Base-by-base conservation (phyloP, 176 grass and related monocot genomes). In the Triticum timopheevii region DNA sequence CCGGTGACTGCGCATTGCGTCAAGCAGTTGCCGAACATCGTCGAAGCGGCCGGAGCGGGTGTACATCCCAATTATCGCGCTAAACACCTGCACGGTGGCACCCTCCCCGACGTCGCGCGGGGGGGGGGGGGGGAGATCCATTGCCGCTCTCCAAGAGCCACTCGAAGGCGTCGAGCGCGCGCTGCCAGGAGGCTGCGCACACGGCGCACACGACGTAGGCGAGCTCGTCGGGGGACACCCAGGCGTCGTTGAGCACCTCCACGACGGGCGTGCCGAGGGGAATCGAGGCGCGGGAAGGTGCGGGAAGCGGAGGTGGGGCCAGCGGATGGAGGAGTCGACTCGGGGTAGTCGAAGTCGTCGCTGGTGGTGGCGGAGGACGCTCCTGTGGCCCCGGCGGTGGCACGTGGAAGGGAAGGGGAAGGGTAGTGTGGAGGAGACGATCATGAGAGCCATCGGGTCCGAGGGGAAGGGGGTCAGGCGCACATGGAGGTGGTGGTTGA, bases 1-100 rank as follows among this genome's bases (percentile, higher is more conserved):
- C 38, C 38, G 8, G 38, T 76, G 86, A 0, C 86, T 86, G 0
- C 64, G 89, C 96, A 98, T 98, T 78, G 84, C 56, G 47, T 83
- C 83, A 65, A 95, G 74, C 76, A 98, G 91, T 70, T 90, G 84
- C 5, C 77, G 91, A 0, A 89, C 96, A 50, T 98, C 88, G 4
- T 78, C 58, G 44, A 92, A 92, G 3, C 84, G 86, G 23, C 93
- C 93, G 0, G 86, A 90, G 39, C 96, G 89, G 23, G 28, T 30
- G 93, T 94, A 92, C 3, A 95, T 91, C 1, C 90, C 96, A 91
- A 98, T 95, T 93, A 98, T 95, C 47, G 93, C 87, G 42, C 95
- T 94, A 81, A 92, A 92, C 39, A 98, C 96, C 88, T 95, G 93
- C 70, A 92, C 90, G 11, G 91, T 93, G 38, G 90, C 90, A 9